These are phyloP conservation scores for Cylindrotheca fusiformis DNA, from an alignment of 108 stramenopile species.

Conservation along the genomic window DNA sequence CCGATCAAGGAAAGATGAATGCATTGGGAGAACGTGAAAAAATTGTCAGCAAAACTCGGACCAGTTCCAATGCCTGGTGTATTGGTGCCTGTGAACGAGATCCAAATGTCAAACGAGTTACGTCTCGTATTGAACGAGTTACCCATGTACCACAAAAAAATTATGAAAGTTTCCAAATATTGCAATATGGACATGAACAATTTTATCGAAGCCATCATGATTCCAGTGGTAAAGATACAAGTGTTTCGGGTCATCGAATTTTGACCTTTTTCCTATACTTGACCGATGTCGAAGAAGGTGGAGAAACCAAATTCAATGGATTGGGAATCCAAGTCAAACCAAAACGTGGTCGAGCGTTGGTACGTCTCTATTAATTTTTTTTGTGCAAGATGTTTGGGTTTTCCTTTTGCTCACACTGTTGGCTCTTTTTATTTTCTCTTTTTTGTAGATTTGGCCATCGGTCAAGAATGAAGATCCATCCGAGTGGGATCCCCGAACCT, in stretches of 20 bases:
- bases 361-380: too few species aligned
- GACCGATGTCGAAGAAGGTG: conserved; percentile 83
- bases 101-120: conserved; percentile 33
- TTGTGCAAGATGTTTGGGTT: too few species aligned
- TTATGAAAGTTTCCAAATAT: conserved; percentile 75
- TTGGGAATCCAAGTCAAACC: conserved; percentile 49
- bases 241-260: conserved; percentile 73
- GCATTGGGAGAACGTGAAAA: conserved; percentile 36
- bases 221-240: conserved; percentile 37
- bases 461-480: conserved; percentile 60
- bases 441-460: conserved; percentile 83
- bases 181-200: conserved; percentile 62
- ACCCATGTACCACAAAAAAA: conserved; percentile 50
- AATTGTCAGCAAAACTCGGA: conserved; percentile 42
- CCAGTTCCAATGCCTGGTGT: conserved; percentile 60
- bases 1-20: conserved; percentile 43
- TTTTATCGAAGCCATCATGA: conserved; percentile 82
- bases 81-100: conserved; percentile 29
- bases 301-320: conserved; percentile 75
- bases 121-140: conserved; percentile 50
- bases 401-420: too few species aligned
- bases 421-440: too few species aligned
- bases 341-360: conserved; percentile 62
- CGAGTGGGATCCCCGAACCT: conserved; percentile 38
- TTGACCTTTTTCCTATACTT: conserved; percentile 87